Evolutionary conservation across 345 rosid species (phyloP).

Genomic region (Camelina neglecta): DNA sequence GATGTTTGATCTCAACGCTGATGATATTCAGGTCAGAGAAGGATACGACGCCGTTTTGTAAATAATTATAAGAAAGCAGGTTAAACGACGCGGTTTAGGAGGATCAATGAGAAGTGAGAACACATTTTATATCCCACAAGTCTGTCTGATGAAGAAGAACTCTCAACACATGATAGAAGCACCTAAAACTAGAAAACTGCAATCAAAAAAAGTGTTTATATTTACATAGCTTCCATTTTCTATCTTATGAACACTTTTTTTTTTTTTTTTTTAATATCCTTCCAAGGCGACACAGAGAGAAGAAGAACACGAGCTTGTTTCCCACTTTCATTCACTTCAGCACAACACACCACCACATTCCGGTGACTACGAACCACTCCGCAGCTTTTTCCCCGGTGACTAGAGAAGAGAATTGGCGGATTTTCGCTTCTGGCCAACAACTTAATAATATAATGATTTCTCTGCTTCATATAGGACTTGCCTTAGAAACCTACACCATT

Average conservation of each 20-base stretch:
- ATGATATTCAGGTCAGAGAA: too few relatives aligned
- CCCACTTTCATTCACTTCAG: constrained; percentile 28
- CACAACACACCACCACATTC: constrained; percentile 19
- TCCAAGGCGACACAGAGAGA: constrained; percentile 25
- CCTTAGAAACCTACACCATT: constrained; percentile 43
- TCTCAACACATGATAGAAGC: constrained; percentile 6
- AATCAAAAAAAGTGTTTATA: constrained; percentile 16
- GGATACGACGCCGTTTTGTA: neutral
- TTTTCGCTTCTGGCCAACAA: neutral
- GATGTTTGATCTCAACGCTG: too few relatives aligned
- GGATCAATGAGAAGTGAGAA: neutral
- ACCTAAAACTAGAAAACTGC: constrained; percentile 12
- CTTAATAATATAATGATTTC: constrained; percentile 4
- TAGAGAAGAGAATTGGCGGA: constrained; percentile 4
- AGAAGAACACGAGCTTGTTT: constrained; percentile 6
- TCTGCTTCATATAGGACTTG: constrained; percentile 43
- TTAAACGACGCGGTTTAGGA: constrained; percentile 6
- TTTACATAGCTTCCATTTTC: constrained; percentile 40
- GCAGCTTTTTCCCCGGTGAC: constrained; percentile 7
- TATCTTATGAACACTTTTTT: constrained; percentile 37
- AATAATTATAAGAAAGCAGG: neutral
- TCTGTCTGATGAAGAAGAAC: too few relatives aligned
- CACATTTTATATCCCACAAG: constrained; percentile 24
- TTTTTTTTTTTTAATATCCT: neutral
- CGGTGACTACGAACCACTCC: neutral